Evolutionary conservation across 2,329 filamentous ascomycete genomes (phyloP).

Genomic region (Penicillium aurantiogriseum): DNA sequence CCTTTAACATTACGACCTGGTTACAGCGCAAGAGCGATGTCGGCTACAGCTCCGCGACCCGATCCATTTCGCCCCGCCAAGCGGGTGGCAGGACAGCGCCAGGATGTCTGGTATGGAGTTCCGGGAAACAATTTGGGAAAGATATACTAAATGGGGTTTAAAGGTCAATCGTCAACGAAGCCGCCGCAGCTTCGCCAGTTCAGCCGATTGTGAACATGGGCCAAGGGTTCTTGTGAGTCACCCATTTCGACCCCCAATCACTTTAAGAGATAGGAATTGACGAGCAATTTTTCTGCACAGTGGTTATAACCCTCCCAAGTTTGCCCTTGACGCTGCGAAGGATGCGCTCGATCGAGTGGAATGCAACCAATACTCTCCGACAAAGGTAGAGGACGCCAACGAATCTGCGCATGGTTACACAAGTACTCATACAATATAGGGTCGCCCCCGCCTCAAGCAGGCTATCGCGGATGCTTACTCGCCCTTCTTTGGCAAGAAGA

Average conservation of each 20-base stretch:
- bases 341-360: slow-evolving; percentile 84
- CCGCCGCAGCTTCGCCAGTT: slow-evolving; percentile 61
- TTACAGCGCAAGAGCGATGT: slow-evolving; percentile 38
- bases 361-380: slow-evolving; percentile 98
- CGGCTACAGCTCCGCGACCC: slow-evolving; percentile 36
- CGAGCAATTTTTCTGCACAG: slow-evolving; percentile 23
- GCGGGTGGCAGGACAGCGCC: slow-evolving; percentile 50
- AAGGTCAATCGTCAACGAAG: slow-evolving; percentile 67
- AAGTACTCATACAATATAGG: slow-evolving; percentile 44
- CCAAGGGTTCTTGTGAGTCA: slow-evolving; percentile 57
- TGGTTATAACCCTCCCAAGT: slow-evolving; percentile 90
- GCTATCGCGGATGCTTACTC: slow-evolving; percentile 91
- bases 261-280: neutral
- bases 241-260: neutral
- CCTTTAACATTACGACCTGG: slow-evolving; percentile 14
- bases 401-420: neutral
- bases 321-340: slow-evolving; percentile 90
- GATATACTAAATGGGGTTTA: slow-evolving; percentile 13
- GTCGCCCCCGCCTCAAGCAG: slow-evolving; percentile 85
- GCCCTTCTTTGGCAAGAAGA: slow-evolving; percentile 74
- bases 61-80: slow-evolving; percentile 48
- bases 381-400: slow-evolving; percentile 56
- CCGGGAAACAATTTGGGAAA: neutral
- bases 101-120: slow-evolving; percentile 49
- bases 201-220: slow-evolving; percentile 70